phyloP scores from a whole-genome alignment of 257 asterid species.

The Plantago ovata region DNA sequence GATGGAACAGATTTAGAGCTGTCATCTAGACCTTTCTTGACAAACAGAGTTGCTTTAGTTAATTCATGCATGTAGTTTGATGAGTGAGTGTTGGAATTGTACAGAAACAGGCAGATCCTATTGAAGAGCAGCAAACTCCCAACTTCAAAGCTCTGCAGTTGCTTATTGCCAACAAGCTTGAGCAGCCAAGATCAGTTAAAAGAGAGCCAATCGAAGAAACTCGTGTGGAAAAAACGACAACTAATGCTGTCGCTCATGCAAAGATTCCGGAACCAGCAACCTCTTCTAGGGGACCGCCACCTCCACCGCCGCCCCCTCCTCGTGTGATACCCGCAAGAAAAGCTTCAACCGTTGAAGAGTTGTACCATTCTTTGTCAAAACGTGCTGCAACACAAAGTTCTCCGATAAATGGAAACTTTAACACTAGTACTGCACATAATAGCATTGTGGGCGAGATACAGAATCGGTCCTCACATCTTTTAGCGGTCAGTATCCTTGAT shows the following conservation, averaged over 20 bases:
- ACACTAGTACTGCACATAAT: conserved; percentile 5
- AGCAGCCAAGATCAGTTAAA: background rate
- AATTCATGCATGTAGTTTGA: background rate
- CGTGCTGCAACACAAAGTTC: conserved; percentile 7
- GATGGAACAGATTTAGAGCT: no score
- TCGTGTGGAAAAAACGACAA: background rate
- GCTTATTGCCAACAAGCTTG: conserved; percentile 1
- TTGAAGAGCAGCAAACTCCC: background rate
- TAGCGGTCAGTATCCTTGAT: conserved; percentile 7
- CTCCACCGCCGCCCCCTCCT: conserved; percentile 13
- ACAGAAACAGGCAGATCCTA: background rate
- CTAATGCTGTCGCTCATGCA: background rate
- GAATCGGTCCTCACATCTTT: conserved; percentile 14
- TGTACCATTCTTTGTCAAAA: conserved; percentile 12
- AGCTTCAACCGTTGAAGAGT: conserved; percentile 12
- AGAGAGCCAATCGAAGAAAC: background rate
- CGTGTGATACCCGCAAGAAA: background rate
- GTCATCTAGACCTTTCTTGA: no score
- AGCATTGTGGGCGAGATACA: conserved; percentile 15
- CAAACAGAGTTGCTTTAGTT: background rate
- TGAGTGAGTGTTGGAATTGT: no score
- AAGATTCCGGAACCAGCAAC: background rate
- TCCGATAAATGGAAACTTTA: background rate
- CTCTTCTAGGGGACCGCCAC: conserved; percentile 1
- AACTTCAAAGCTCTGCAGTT: conserved; percentile 4